Conservation (phyloP, 345 rosid species). For the Kernera saxatilis region DNA sequence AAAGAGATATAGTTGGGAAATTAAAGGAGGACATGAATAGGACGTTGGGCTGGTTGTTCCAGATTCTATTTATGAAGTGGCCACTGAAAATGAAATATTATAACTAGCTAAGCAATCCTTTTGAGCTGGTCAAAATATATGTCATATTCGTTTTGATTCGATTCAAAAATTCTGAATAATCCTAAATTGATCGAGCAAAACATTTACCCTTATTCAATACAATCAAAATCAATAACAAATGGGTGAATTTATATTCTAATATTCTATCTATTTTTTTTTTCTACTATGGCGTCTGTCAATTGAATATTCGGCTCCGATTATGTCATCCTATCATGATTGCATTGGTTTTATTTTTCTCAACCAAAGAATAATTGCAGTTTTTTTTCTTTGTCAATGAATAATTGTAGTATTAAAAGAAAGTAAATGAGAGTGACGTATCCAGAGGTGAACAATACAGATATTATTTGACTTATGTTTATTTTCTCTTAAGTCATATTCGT, state of each 20-base stretch:
- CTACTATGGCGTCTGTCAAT: not conserved
- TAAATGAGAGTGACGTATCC: slow-evolving; percentile 8
- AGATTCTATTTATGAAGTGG: not conserved
- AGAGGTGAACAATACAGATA: not conserved
- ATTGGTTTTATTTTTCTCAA: not conserved
- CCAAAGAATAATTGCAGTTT: not conserved
- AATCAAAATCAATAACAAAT: too few relatives aligned
- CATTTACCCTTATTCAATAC: not conserved
- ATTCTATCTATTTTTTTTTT: not conserved
- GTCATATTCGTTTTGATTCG: too few relatives aligned
- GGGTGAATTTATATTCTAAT: too few relatives aligned
- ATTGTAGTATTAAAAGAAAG: not conserved
- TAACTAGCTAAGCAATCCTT: not conserved
- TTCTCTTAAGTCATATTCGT: too few relatives aligned
- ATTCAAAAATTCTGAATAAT: not conserved
- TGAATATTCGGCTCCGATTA: not conserved
- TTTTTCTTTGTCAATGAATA: not conserved
- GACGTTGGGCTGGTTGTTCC: not conserved
- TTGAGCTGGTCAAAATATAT: not conserved
- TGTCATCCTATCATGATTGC: not conserved
- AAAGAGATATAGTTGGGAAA: not conserved
- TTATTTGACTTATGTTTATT: too few relatives aligned
- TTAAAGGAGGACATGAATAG: not conserved
- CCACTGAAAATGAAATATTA: not conserved
- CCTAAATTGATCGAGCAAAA: not conserved